Conservation (phyloP, 495 filamentous ascomycete genomes). For the Aspergillus sclerotiicarbonarius region DNA sequence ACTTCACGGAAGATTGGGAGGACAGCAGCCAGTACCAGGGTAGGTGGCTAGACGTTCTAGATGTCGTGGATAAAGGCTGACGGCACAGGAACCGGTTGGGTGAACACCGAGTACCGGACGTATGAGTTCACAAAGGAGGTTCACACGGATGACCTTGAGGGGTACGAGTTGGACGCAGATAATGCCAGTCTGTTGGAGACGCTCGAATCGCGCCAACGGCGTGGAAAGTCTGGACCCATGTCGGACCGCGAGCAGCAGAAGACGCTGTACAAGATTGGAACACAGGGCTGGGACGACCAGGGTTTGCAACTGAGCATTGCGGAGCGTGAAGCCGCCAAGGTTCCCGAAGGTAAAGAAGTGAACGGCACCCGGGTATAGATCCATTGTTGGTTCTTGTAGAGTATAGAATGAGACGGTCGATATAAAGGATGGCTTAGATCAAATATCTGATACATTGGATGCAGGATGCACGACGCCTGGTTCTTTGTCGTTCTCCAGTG, state of each 20-base stretch:
- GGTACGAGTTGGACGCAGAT: conserved; percentile 44
- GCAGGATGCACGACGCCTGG: no score
- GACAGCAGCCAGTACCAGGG: conserved; percentile 56
- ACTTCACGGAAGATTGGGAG: conserved; percentile 81
- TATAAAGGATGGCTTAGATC: background rate
- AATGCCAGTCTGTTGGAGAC: conserved; percentile 63
- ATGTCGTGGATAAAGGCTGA: background rate
- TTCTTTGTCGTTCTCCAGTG: no score
- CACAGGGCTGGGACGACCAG: conserved; percentile 45
- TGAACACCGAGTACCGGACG: conserved; percentile 76
- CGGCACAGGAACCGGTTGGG: conserved; percentile 70
- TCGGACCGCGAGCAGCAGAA: conserved; percentile 39
- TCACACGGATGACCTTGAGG: conserved; percentile 40
- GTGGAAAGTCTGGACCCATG: conserved; percentile 44
- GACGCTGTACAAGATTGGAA: conserved; percentile 37
- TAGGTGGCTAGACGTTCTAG: conserved; percentile 23
- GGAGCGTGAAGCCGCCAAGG: conserved; percentile 40
- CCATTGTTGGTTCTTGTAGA: conserved; percentile 1
- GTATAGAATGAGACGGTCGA: background rate
- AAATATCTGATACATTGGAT: no score
- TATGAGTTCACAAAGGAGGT: conserved; percentile 61
- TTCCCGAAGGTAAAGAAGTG: conserved; percentile 35
- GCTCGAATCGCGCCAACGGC: conserved; percentile 57
- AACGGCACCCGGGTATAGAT: conserved; percentile 31
- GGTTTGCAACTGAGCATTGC: conserved; percentile 42